Evolutionary conservation across 202 grass and related monocot species (phyloP).

Genomic region (Brachypodium distachyon): DNA sequence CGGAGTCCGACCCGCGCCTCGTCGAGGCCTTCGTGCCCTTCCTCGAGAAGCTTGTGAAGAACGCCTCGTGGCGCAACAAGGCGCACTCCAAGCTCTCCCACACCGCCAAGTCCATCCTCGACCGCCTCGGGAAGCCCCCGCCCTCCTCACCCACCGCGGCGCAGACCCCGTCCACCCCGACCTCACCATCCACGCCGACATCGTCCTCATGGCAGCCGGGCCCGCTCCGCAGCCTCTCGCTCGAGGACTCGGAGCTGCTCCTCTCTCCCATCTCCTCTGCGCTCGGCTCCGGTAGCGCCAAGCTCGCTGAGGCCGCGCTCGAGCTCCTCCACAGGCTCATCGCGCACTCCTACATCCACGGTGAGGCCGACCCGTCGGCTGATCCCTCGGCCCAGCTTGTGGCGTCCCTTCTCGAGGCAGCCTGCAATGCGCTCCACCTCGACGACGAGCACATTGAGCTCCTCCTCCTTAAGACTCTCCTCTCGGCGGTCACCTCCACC

Average conservation of each 20-base stretch:
- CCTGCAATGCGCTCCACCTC: conserved; percentile 58
- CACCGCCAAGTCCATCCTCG: conserved; percentile 89
- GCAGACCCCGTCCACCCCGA: conserved; percentile 34
- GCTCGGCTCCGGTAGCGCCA: conserved; percentile 54
- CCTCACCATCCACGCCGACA: conserved; percentile 54
- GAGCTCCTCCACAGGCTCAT: conserved; percentile 86
- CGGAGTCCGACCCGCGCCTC: conserved; percentile 75
- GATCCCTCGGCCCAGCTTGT: conserved; percentile 79
- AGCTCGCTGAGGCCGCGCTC: conserved; percentile 76
- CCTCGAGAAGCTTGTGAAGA: conserved; percentile 96
- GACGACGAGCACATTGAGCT: conserved; percentile 75
- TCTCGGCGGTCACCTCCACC: conserved; percentile 91
- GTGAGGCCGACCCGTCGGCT: conserved; percentile 72
- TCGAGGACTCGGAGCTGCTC: conserved; percentile 78
- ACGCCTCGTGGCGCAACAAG: conserved; percentile 91
- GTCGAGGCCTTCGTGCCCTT: conserved; percentile 62
- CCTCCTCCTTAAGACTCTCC: conserved; percentile 90
- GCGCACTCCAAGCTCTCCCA: conserved; percentile 98
- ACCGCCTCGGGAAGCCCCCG: conserved; percentile 47
- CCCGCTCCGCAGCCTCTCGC: conserved; percentile 69
- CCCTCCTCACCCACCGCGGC: not conserved
- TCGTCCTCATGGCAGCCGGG: conserved; percentile 83
- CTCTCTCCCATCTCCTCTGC: conserved; percentile 62
- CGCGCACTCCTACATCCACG: conserved; percentile 94
- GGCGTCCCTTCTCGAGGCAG: conserved; percentile 58